Evolutionary conservation across 441 rosid genomes (phyloP).

Genomic region (Erodium chrysanthum): DNA sequence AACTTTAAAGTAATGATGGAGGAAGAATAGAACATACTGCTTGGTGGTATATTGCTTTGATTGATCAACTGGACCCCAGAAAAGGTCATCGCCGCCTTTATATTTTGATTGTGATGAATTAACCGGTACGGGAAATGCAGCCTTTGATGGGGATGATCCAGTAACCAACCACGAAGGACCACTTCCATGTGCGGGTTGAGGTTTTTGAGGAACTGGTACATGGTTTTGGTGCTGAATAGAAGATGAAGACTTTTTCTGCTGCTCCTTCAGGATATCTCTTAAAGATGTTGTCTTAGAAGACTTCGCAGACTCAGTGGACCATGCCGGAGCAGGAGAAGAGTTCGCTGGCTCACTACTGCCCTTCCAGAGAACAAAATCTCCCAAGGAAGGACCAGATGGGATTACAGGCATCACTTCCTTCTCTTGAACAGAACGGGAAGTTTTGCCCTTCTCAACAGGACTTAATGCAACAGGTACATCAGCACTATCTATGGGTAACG

Average conservation of each 20-base stretch:
- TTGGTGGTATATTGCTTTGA: slow-evolving; percentile 60
- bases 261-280: slow-evolving; percentile 88
- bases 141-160: slow-evolving; percentile 54
- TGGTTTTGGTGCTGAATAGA: slow-evolving; percentile 38
- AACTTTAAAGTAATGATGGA: background rate
- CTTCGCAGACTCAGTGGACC: slow-evolving; percentile 74
- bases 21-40: slow-evolving; percentile 42
- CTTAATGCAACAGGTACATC: slow-evolving; percentile 46
- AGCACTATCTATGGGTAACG: slow-evolving; percentile 30
- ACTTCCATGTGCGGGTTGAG: slow-evolving; percentile 25
- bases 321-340: slow-evolving; percentile 59
- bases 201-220: slow-evolving; percentile 32
- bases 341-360: slow-evolving; percentile 38
- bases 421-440: slow-evolving; percentile 43
- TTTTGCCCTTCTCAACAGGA: slow-evolving; percentile 67
- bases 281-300: slow-evolving; percentile 56
- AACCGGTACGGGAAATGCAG: slow-evolving; percentile 44
- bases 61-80: slow-evolving; percentile 90
- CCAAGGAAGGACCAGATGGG: slow-evolving; percentile 90
- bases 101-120: slow-evolving; percentile 50
- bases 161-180: slow-evolving; percentile 48
- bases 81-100: slow-evolving; percentile 75
- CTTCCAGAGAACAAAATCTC: slow-evolving; percentile 90
- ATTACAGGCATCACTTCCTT: slow-evolving; percentile 63
- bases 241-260: slow-evolving; percentile 51